A percentile compares a stretch with the other conserved stretches of the same genome.
Evolutionary conservation across 2,329 filamentous ascomycete genomes (phyloP).

Genomic region (Sclerotinia borealis): DNA sequence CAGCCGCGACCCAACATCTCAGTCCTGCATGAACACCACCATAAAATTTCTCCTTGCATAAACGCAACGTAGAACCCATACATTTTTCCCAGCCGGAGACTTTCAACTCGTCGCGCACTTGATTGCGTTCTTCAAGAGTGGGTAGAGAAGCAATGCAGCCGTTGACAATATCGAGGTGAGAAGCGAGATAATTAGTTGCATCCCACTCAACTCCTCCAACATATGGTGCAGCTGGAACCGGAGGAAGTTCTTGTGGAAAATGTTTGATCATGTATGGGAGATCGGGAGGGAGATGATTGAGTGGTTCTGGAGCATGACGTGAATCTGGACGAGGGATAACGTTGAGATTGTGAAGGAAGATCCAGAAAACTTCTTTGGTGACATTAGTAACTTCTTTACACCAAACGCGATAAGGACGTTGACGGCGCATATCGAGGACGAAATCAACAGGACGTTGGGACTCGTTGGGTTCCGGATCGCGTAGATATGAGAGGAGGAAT

Average conservation of each 20-base stretch:
- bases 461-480: constrained; percentile 71
- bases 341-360: constrained; percentile 92
- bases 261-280: constrained; percentile 61
- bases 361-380: constrained; percentile 98
- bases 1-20: constrained; percentile 84
- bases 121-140: constrained; percentile 63
- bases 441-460: constrained; percentile 74
- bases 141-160: constrained; percentile 80
- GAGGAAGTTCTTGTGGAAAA: constrained; percentile 81
- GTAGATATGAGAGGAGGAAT: constrained; percentile 72
- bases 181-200: constrained; percentile 91
- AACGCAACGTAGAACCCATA: constrained; percentile 75
- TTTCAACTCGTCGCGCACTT: constrained; percentile 67
- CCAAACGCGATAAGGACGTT: constrained; percentile 88
- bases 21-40: constrained; percentile 83
- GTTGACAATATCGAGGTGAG: constrained; percentile 88
- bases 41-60: constrained; percentile 98
- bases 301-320: constrained; percentile 31
- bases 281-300: constrained; percentile 29
- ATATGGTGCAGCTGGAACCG: constrained; percentile 89
- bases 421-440: constrained; percentile 80
- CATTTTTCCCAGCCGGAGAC: constrained; percentile 88
- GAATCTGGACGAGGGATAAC: constrained; percentile 60
- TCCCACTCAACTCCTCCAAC: constrained; percentile 98
- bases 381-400: constrained; percentile 87